Base-by-base conservation (phyloP, 2,329 filamentous ascomycete genomes). In the Blastomyces silverae region DNA sequence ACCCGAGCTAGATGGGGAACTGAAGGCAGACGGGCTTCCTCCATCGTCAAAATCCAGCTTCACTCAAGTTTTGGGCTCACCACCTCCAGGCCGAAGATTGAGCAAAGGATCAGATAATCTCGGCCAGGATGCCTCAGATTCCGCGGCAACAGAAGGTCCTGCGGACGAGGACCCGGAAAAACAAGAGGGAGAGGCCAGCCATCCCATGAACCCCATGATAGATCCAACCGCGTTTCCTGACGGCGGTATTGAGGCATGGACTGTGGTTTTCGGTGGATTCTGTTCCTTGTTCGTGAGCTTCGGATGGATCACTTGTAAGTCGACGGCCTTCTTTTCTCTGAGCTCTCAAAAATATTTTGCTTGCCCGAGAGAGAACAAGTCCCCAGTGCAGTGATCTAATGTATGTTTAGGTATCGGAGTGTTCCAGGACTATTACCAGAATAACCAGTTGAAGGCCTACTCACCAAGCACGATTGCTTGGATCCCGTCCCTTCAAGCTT, bases 371-470 rank as follows among this genome's bases (percentile, higher is more conserved):
- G 8, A 37, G 34, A 37, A 17, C 22, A 28, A 61, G 5, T 22
- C 37, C 56, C 13, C 15, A 37, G 7, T 7, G 25, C n/a, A 28
- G 20, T 37, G 13, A 53, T 61, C 57, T 59, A 25, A 63, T 63
- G 65, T 74, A 10, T 62, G 66, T 61, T 42, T 44, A 72, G 78
- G 75, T 53, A 74, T 80, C 62, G 84, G 84, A 8, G 76, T 82
- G 17, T 87, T 87, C 68, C 84, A 87, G 69, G 79, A 81, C 25
- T 85, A 86, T 70, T 87, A 87, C 69, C 75, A 85, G 67, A 77
- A 72, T 7, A 74, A 80, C 8, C 78, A 82, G 22, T 74, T 87
- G 2, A 72, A 69, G 6, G 60, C 77, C 2, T 83, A 84, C 67
- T 82, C 83, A 0, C 70, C 82, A 1, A 84, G 82, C 64, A 82